Percentiles rank a stretch among this genome's conserved stretches.
phyloP scores from a whole-genome alignment of 2,329 filamentous ascomycete species.

The Coniochaeta prunicola region DNA sequence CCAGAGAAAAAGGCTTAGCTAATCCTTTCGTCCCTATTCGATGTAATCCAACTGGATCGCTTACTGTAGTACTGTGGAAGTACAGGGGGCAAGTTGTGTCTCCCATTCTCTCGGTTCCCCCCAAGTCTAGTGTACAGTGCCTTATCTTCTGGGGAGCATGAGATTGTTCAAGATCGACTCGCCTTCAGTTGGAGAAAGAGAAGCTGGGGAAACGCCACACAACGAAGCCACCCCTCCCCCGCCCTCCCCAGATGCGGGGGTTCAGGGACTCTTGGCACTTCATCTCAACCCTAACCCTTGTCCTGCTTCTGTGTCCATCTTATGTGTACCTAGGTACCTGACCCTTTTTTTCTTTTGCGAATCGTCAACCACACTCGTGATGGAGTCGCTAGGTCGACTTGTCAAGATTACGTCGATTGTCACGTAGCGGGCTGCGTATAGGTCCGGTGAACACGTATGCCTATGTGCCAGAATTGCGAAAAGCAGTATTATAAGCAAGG shows the following conservation, averaged over 20 bases:
- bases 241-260: neutral
- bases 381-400: too few species aligned
- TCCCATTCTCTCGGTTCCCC: neutral
- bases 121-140: neutral
- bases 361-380: too few species aligned
- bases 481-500: neutral
- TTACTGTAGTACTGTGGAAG: too few species aligned
- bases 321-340: too few species aligned
- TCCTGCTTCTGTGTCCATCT: neutral
- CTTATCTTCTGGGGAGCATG: neutral
- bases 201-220: neutral
- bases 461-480: neutral
- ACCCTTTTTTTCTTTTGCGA: too few species aligned
- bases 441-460: too few species aligned
- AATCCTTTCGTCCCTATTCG: neutral
- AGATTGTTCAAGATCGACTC: neutral
- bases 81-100: too few species aligned
- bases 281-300: neutral
- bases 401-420: too few species aligned
- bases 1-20: neutral
- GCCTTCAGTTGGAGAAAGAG: neutral
- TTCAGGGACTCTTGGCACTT: neutral
- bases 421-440: too few species aligned
- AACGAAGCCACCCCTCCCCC: neutral
- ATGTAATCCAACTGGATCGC: neutral